These are phyloP conservation scores for Candida sojae DNA, from an alignment of 1,139 yeast species.

Conservation along the genomic window DNA sequence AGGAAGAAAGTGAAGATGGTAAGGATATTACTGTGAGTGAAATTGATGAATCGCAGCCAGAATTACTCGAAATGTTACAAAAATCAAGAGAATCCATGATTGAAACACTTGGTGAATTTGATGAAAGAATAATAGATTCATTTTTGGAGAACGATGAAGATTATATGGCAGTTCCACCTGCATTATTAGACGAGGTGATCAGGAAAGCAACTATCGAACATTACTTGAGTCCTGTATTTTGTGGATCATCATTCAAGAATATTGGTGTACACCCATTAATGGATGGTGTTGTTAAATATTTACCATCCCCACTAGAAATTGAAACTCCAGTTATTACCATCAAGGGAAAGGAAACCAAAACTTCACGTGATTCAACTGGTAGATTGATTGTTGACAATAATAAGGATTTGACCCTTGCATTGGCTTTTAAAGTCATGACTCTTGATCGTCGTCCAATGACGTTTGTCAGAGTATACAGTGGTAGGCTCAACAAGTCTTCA, in stretches of 20 bases:
- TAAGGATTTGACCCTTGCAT: constrained; percentile 65
- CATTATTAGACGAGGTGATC: constrained; percentile 56
- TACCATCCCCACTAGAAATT: constrained; percentile 81
- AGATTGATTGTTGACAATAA: constrained; percentile 60
- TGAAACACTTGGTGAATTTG: constrained; percentile 81
- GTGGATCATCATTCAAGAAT: constrained; percentile 91
- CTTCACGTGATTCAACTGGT: constrained; percentile 39
- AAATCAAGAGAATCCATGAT: constrained; percentile 73
- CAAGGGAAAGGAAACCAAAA: constrained; percentile 18
- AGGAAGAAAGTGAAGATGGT: constrained; percentile 51
- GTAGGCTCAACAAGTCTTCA: constrained; percentile 63
- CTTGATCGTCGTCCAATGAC: constrained; percentile 81
- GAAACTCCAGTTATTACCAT: constrained; percentile 52
- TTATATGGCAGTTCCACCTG: constrained; percentile 61
- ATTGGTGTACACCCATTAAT: constrained; percentile 93
- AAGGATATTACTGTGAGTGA: constrained; percentile 53
- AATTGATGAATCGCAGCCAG: constrained; percentile 32
- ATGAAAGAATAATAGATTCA: constrained; percentile 74
- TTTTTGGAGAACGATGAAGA: constrained; percentile 73
- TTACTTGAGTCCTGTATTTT: constrained; percentile 73
- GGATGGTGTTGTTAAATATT: constrained; percentile 74
- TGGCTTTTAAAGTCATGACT: constrained; percentile 88
- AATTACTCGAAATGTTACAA: constrained; percentile 47
- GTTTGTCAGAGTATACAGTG: constrained; percentile 86
- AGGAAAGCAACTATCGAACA: constrained; percentile 61